These are phyloP conservation scores for Lipomyces spencermartinsiae DNA, from an alignment of 805 yeast genomes.

Conservation along the genomic window DNA sequence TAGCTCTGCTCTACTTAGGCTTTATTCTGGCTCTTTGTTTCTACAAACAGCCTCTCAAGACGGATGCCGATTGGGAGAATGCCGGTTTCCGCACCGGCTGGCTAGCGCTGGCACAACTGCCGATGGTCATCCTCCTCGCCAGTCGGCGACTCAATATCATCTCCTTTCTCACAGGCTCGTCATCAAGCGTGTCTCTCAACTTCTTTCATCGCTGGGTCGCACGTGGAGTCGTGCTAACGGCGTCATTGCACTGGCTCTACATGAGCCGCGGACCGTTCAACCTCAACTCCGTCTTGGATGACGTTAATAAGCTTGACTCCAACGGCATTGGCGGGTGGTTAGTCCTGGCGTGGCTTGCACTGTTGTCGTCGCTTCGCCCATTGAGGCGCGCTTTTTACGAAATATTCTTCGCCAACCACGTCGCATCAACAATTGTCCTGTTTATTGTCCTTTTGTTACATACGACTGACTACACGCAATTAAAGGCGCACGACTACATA, in stretches of 20 bases:
- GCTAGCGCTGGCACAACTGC: slow-evolving; percentile 42
- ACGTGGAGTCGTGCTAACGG: slow-evolving; percentile 39
- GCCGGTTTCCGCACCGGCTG: slow-evolving; percentile 41
- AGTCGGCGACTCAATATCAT: slow-evolving; percentile 35
- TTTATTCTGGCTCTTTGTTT: slow-evolving; percentile 38
- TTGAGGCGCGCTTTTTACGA: slow-evolving; percentile 38
- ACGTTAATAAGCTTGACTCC: slow-evolving; percentile 32
- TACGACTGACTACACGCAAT: slow-evolving; percentile 35
- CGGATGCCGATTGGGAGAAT: slow-evolving; percentile 36
- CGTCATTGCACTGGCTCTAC: slow-evolving; percentile 41
- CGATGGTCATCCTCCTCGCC: slow-evolving; percentile 40
- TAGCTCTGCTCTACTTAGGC: slow-evolving; percentile 32
- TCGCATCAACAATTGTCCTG: slow-evolving; percentile 39
- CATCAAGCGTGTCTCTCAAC: slow-evolving; percentile 37
- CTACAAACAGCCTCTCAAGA: slow-evolving; percentile 23
- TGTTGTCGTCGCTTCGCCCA: slow-evolving; percentile 44
- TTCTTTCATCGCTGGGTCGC: slow-evolving; percentile 44
- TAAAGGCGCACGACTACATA: slow-evolving; percentile 37
- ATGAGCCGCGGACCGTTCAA: slow-evolving; percentile 33
- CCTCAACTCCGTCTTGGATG: slow-evolving; percentile 26
- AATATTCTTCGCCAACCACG: slow-evolving; percentile 40
- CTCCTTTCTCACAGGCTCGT: slow-evolving; percentile 37
- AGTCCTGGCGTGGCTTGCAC: slow-evolving; percentile 40
- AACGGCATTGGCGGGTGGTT: slow-evolving; percentile 40
- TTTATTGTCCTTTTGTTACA: slow-evolving; percentile 38